Evolutionary conservation across 1,139 yeast species (phyloP), one percentile per base, ranked within the genome.

Genomic region (Geotrichum carabidarum): DNA sequence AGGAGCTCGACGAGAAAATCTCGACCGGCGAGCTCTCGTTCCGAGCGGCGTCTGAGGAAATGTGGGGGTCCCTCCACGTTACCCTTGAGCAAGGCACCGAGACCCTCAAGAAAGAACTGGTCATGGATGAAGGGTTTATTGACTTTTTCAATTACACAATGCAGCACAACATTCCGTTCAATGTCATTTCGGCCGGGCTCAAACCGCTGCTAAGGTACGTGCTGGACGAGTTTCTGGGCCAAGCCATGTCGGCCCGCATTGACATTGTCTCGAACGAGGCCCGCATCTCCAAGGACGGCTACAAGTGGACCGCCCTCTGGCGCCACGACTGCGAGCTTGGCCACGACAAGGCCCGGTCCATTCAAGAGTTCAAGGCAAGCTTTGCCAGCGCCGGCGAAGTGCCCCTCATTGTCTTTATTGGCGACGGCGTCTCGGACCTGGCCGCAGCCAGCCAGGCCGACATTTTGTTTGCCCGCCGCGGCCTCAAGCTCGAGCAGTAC

Each of bases 111-210:
- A 68, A 77, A 57, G 68, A 79, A 62, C 74, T 83, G 57, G 75
- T 77, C 58, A 76, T 83, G 63, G 88, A 83, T 65, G 78, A 81
- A 1, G 86, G 84, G 41, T 83, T 83, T 67, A 73, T 73, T 63
- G 70, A 72, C 34, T 82, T 82, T 65, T 80, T 80, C 68, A 71
- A 77, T 56, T 83, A 78, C 73, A 77, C 83, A 60, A 72, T 73
- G 46, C 68, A 71, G 38, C 75, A 78, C 59, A 70, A 73, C 41
- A 79, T 83, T 55, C 83, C 85, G 3, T 81, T 83, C 57, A 76
- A 82, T 47, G 84, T 83, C 41, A 80, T 83, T 56, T 78, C 83
- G 43, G 83, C 86, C 12, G 88, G 88, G 11, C 77, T 83, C 77
- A 76, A 75, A 63, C 88, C 88, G 11, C 75, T 83, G 58, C 77